Percentiles rank a stretch among this genome's conserved stretches.
phyloP scores from a whole-genome alignment of 176 grass and related monocot species.

The Paspalum vaginatum region DNA sequence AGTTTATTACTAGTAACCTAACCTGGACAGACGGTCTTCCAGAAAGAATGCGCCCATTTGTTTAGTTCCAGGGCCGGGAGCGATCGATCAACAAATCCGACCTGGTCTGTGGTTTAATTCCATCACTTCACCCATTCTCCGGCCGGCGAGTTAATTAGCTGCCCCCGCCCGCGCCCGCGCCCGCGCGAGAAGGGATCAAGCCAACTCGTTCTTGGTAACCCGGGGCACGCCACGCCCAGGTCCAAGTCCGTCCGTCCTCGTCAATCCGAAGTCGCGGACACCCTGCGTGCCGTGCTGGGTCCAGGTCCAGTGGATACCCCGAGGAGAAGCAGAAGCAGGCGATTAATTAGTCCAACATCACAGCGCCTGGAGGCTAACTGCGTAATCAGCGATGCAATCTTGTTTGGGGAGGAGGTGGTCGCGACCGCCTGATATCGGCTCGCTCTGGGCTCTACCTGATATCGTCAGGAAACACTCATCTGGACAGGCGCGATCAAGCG shows the following conservation, averaged over 20 bases:
- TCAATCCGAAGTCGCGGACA: conserved; percentile 12
- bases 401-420: too few relatives aligned
- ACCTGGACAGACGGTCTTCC: neutral
- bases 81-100: conserved; percentile 34
- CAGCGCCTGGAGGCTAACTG: neutral
- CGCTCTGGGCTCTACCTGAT: too few relatives aligned
- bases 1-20: neutral
- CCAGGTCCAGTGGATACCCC: conserved; percentile 7
- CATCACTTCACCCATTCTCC: conserved; percentile 1
- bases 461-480: too few relatives aligned
- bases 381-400: too few relatives aligned
- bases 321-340: neutral
- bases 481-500: too few relatives aligned
- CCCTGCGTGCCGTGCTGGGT: neutral
- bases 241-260: conserved; percentile 27
- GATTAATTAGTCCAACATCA: neutral
- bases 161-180: neutral
- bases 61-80: too few relatives aligned
- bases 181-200: conserved; percentile 57
- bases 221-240: neutral
- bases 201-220: conserved; percentile 34
- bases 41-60: neutral
- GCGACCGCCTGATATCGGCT: too few relatives aligned
- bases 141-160: neutral
- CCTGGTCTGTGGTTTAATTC: conserved; percentile 35